These are phyloP conservation scores for Pyrenopolyporus hunteri DNA, from an alignment of 495 filamentous ascomycete genomes.

Conservation along the genomic window DNA sequence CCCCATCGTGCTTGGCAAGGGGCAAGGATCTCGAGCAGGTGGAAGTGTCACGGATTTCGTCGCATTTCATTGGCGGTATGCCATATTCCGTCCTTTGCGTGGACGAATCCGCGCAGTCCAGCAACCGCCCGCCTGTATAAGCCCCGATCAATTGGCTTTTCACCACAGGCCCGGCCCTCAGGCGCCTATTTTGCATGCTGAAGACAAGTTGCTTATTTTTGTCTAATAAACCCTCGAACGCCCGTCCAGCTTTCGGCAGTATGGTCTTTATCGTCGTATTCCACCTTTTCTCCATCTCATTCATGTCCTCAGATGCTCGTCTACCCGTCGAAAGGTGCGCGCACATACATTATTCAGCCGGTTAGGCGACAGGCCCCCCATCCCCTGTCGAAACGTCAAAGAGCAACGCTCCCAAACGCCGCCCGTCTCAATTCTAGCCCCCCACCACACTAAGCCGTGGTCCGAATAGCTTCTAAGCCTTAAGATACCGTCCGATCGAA, in stretches of 20 bases:
- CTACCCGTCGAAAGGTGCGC: conserved; percentile 2
- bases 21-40: conserved; percentile 3
- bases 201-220: conserved; percentile 34
- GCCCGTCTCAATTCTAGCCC: conserved; percentile 50
- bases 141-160: conserved; percentile 34
- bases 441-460: conserved; percentile 29
- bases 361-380: conserved; percentile 15
- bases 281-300: conserved; percentile 4
- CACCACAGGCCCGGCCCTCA: conserved; percentile 9
- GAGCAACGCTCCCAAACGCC: conserved; percentile 51
- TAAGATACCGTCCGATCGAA: conserved; percentile 43
- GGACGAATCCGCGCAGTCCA: conserved; percentile 42
- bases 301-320: conserved; percentile 6
- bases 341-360: conserved; percentile 12
- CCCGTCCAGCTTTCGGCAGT: conserved; percentile 20
- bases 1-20: conserved; percentile 16
- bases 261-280: conserved; percentile 25
- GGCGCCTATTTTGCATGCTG: conserved; percentile 30
- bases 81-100: conserved; percentile 21
- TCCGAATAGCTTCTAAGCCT: conserved; percentile 1
- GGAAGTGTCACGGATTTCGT: conserved; percentile 33
- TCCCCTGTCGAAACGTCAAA: conserved; percentile 53
- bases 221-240: conserved; percentile 20
- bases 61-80: conserved; percentile 31
- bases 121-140: conserved; percentile 36